Base-by-base conservation (phyloP, 2,329 filamentous ascomycete species). In the Curvularia eragrostidis region DNA sequence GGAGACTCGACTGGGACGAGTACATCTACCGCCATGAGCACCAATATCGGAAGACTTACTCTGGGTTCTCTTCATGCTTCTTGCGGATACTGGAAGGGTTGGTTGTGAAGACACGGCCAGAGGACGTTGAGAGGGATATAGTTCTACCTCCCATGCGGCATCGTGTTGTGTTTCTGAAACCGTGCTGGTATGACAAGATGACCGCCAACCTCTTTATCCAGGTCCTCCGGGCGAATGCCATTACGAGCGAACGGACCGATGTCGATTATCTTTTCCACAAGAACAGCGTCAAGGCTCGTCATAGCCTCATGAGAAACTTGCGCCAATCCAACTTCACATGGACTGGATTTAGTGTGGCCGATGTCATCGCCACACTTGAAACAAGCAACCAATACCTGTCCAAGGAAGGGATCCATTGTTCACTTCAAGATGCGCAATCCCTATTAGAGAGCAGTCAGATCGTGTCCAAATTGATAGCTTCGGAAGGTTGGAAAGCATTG, bases 191-290 rank as follows among this genome's bases (percentile, higher is more conserved):
- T 70, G 93, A 97, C 75, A 91, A 88, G 68, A 75, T 97, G 9
- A 91, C 89, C 0, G 82, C 93, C 24, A 97, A 97, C 64, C 78
- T 96, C 1, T 97, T 97, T 70, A 85, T 91, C 0, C 90, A 95
- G 77, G 87, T 91, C 71, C 86, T 97, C 46, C 88, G 91, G 1
- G 89, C 91, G 64, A 98, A 98, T 71, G 88, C 92, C 0, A 87
- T 98, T 0, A 93, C 93, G 23, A 97, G 93, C 5, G 91, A 97
- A 70, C 83, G 93, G 10, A 87, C 85, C 0, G 94, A 94, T 67
- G 82, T 85, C 54, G 93, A 97, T 72, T 97, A 97, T 71, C 89
- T 98, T 62, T 97, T 97, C 67, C 90, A 97, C 67, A 84, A 86
- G 0, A 87, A 84, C 12, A 93, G 93, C 66, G 80, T 85, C 28